These are phyloP conservation scores for Agapanthus africanus DNA, from an alignment of 106 monocot species.

Conservation along the genomic window DNA sequence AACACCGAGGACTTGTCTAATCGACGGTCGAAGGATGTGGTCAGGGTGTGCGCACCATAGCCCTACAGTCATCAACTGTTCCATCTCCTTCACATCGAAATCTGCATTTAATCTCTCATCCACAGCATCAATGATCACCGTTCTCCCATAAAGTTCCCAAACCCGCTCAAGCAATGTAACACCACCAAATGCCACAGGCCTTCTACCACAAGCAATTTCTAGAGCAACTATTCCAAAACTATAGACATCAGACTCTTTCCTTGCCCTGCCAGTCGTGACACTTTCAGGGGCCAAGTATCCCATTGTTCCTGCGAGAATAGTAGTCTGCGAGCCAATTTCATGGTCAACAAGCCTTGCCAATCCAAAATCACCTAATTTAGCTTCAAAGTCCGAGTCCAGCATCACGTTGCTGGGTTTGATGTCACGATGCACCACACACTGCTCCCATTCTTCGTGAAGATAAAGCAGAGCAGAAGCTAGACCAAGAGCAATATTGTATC, in stretches of 20 bases:
- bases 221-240: constrained; percentile 20
- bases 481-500: constrained; percentile 16
- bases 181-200: neutral
- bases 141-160: constrained; percentile 20
- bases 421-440: constrained; percentile 25
- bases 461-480: constrained; percentile 20
- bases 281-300: constrained; percentile 26
- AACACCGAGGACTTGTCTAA: constrained; percentile 9
- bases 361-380: constrained; percentile 26
- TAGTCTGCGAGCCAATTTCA: constrained; percentile 15
- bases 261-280: constrained; percentile 12
- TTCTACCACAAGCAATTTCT: constrained; percentile 20
- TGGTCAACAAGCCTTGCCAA: constrained; percentile 16
- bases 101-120: constrained; percentile 6
- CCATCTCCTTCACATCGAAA: constrained; percentile 10
- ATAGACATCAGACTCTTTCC: constrained; percentile 21
- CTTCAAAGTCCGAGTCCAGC: constrained; percentile 21
- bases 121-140: constrained; percentile 1
- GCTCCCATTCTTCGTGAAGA: constrained; percentile 27
- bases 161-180: constrained; percentile 12
- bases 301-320: constrained; percentile 20
- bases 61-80: constrained; percentile 7
- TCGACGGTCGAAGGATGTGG: neutral
- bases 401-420: constrained; percentile 25
- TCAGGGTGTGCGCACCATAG: constrained; percentile 15